Percentiles rank a stretch among this genome's conserved stretches.
Evolutionary conservation across 495 filamentous ascomycete genomes (phyloP).

Genomic region (Penicillium lividum): DNA sequence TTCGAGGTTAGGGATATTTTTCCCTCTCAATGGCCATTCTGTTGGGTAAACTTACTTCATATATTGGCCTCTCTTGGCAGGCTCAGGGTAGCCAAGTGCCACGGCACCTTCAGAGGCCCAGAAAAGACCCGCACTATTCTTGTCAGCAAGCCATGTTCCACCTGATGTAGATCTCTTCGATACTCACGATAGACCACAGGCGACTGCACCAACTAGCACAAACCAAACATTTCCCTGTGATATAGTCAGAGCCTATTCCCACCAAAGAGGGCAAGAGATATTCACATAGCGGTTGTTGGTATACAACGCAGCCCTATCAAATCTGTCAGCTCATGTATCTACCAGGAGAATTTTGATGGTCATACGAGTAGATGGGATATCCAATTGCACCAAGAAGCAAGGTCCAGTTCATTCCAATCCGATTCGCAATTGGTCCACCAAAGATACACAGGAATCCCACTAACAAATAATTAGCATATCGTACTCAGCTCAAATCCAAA

Average conservation of each 20-base stretch:
- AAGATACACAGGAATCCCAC: slow-evolving; percentile 62
- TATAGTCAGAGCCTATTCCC: slow-evolving; percentile 19
- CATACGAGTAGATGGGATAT: slow-evolving; percentile 40
- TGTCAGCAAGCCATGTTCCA: not conserved
- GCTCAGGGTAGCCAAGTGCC: slow-evolving; percentile 63
- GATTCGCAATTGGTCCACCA: slow-evolving; percentile 52
- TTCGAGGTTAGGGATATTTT: not conserved
- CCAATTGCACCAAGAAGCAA: slow-evolving; percentile 57
- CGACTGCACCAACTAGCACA: slow-evolving; percentile 60
- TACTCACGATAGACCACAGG: slow-evolving; percentile 58
- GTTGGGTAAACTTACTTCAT: slow-evolving; percentile 35
- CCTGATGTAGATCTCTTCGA: not conserved
- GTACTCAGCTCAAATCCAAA: not conserved
- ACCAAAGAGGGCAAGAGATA: not conserved
- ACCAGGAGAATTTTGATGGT: not conserved
- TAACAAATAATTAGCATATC: slow-evolving; percentile 17
- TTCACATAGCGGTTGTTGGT: slow-evolving; percentile 61
- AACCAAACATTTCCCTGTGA: slow-evolving; percentile 57
- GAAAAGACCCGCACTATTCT: slow-evolving; percentile 55
- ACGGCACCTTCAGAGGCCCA: slow-evolving; percentile 67
- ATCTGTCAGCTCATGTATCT: slow-evolving; percentile 32
- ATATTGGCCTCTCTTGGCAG: slow-evolving; percentile 55
- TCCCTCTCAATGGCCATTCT: not conserved
- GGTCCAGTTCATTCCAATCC: slow-evolving; percentile 61
- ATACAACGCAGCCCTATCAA: slow-evolving; percentile 55